Base-by-base conservation (phyloP, 1,284 basidiomycete species). In the Flammula alnicola region DNA sequence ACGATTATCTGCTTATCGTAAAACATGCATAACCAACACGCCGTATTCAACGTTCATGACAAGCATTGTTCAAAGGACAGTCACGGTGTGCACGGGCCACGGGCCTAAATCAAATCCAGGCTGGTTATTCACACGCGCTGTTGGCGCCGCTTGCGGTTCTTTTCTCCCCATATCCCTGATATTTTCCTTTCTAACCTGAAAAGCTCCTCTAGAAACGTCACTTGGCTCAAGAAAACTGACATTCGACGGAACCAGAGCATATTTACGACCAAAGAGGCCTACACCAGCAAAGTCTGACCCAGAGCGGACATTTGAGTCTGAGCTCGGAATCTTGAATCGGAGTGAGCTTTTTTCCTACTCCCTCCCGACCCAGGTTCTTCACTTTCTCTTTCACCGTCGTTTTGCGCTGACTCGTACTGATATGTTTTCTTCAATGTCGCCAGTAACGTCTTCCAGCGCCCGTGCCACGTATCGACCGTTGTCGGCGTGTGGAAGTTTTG, bases 321-420 rank as follows among this genome's bases (percentile, higher is more conserved):
- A 72, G 71, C 72, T 68, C 69, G 63, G 68, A 67, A 68, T 60
- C 64, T 71, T 71, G 60, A 73, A 63, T 72, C 72, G 72, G 72
- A 74, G 72, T 73, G 68, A 69, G 70, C 63, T 57, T 64, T 66
- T 67, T 66, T 66, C 59, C 47, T 62, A 60, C 58, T 62, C 61
- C 56, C 51, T 49, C 45, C 23, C 30, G n/a, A n/a, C 40, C 44
- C 38, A 32, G 32, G 37, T 31, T 12, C 26, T 9, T 27, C 14
- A 47, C 36, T 33, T 26, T 44, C 50, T 19, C 35, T 42, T 35
- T 41, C 47, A 19, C 22, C 36, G 50, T 46, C 46, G 44, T 31
- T 40, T 36, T 43, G 8, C 14, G 19, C 23, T 30, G 23, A 11
- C n/a, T 9, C 44, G 26, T 36, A 26, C 47, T 49, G 26, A 49